Base-by-base conservation (phyloP, 2,329 filamentous ascomycete species). In the Fusarium tjaetaba region DNA sequence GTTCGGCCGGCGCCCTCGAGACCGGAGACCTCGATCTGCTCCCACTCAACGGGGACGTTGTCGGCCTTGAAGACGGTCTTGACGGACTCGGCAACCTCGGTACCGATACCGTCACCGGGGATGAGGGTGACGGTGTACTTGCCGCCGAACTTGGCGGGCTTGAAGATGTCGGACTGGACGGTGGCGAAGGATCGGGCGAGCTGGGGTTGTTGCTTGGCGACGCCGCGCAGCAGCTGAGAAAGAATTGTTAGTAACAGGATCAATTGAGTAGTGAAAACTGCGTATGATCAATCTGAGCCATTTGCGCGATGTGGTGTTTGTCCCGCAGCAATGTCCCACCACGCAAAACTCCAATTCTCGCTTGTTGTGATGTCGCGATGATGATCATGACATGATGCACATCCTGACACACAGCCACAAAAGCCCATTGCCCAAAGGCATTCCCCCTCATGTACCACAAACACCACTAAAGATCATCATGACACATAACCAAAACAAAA, bases 31-130 rank as follows among this genome's bases (percentile, higher is more conserved):
- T 98, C 95, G 80, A 99, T 90, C 88, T 98, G 95, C 86, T 99
- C 96, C 96, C 96, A 98, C 86, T 98, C 95, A 80, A 99, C 92
- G 81, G 96, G 96, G 61, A 98, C 96, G 83, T 97, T 98, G 88
- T 98, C 96, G 83, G 96, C 95, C 91, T 98, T 98, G 92, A 98
- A 98, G 85, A 99, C 93, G 78, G 96, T 97, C 92, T 98, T 97
- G 84, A 99, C 96, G 74, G 94, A 96, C 87, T 98, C 95, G 80
- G 96, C 95, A 72, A 98, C 95, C 87, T 99, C 96, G 84, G 94
- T 94, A 85, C 96, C 96, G 83, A 99, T 97, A 88, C 96, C 96
- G 81, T 99, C 96, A 90, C 96, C 96, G 84, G 96, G 96, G 84
- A 99, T 98, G 81, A 99, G 89, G 75, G 96, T 98, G 79, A 98